Evolutionary conservation across 768 basidiomycete genomes (phyloP).

Genomic region (Leccinum incarnatum): DNA sequence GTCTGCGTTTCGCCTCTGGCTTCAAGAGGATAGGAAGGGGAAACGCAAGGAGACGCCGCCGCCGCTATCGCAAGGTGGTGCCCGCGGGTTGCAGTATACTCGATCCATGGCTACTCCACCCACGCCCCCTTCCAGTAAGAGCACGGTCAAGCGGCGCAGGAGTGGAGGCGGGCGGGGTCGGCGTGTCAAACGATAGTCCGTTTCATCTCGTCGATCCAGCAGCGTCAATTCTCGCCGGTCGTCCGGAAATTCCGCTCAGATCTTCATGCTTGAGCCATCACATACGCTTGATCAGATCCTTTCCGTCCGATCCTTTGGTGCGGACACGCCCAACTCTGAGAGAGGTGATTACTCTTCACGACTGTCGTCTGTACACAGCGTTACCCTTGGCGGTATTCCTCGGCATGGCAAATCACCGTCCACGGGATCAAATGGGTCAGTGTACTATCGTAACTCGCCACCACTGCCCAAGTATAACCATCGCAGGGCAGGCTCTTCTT

Average conservation of each 20-base stretch:
- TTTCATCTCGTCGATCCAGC: conserved; percentile 84
- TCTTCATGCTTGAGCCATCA: conserved; percentile 55
- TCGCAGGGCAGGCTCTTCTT: conserved; percentile 74
- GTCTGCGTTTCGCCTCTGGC: conserved; percentile 86
- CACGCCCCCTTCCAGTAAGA: conserved; percentile 31
- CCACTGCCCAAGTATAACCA: conserved; percentile 76
- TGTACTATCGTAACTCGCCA: conserved; percentile 62
- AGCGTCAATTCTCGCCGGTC: conserved; percentile 86
- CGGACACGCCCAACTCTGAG: conserved; percentile 87
- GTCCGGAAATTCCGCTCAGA: conserved; percentile 49
- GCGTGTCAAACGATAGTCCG: conserved; percentile 63
- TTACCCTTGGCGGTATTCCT: conserved; percentile 49
- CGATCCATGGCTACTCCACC: conserved; percentile 26
- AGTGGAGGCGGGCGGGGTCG: conserved; percentile 47
- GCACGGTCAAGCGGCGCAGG: conserved; percentile 48
- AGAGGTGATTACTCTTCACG: conserved; percentile 73
- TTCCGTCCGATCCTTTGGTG: conserved; percentile 70
- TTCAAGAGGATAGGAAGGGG: conserved; percentile 86
- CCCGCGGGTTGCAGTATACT: conserved; percentile 22
- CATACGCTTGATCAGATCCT: conserved; percentile 47
- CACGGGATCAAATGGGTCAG: conserved; percentile 71
- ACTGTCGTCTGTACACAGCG: conserved; percentile 84
- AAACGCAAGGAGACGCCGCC: conserved; percentile 61
- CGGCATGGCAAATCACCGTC: conserved; percentile 76
- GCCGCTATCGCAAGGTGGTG: conserved; percentile 20